Percentiles rank a stretch among this genome's conserved stretches.
phyloP scores from a whole-genome alignment of 306 rosid genomes.

The Trifolium fragiferum region DNA sequence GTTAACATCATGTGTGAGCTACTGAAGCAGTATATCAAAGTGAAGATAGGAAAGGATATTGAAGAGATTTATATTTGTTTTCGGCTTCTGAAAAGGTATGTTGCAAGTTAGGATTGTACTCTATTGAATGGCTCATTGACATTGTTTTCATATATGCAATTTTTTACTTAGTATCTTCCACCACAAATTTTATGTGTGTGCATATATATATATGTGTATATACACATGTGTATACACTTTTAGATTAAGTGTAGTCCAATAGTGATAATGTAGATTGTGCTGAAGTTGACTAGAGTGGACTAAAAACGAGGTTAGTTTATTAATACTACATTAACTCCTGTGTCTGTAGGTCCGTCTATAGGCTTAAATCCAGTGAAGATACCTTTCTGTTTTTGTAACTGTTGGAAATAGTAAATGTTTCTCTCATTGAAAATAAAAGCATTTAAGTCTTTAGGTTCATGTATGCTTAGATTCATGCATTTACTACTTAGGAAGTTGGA shows the following conservation, averaged over 20 bases:
- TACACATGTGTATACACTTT: neutral
- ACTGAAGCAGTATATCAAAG: constrained; percentile 74
- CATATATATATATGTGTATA: neutral
- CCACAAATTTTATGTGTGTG: neutral
- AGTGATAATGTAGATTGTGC: constrained; percentile 20
- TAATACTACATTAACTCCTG: neutral
- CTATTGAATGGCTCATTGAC: constrained; percentile 30
- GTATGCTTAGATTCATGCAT: no score
- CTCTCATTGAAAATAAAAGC: no score
- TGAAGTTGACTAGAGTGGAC: constrained; percentile 24
- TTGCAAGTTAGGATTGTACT: constrained; percentile 32
- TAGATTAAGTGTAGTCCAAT: constrained; percentile 13
- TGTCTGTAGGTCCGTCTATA: constrained; percentile 9
- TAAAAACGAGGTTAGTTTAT: constrained; percentile 5
- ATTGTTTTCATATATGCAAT: constrained; percentile 32
- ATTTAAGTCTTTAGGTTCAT: no score
- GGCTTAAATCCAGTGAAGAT: constrained; percentile 19
- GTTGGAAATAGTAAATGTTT: no score
- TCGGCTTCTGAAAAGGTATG: constrained; percentile 79
- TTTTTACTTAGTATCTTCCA: constrained; percentile 26
- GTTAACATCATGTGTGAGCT: constrained; percentile 63
- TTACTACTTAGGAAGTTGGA: no score
- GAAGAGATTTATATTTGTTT: constrained; percentile 92
- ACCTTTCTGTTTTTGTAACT: constrained; percentile 17
- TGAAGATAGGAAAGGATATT: constrained; percentile 71